A percentile compares a stretch with the other conserved stretches of the same genome.
These are phyloP conservation scores for Crassisporium funariophilum DNA, from an alignment of 768 basidiomycete species.

Conservation along the genomic window DNA sequence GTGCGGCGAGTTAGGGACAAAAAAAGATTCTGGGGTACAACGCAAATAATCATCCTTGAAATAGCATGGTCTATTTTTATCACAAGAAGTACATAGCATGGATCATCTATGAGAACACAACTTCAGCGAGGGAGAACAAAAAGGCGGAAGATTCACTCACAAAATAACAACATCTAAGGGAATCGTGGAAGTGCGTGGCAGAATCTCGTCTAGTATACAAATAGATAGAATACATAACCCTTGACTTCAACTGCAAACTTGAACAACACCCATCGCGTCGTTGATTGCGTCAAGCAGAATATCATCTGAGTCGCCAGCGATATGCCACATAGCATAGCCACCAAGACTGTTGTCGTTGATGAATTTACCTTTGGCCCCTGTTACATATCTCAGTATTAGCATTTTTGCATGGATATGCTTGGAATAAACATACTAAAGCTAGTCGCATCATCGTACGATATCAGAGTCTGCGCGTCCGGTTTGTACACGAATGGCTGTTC, in stretches of 20 bases:
- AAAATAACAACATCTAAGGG: too few relatives aligned
- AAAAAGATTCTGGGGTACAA: too few relatives aligned
- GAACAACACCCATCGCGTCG: constrained; percentile 36
- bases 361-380: constrained; percentile 59
- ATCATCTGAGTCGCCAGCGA: constrained; percentile 59
- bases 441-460: constrained; percentile 66
- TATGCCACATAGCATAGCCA: constrained; percentile 73
- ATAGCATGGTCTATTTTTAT: too few relatives aligned
- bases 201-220: neutral
- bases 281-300: constrained; percentile 60
- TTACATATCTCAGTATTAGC: constrained; percentile 4
- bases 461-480: constrained; percentile 49
- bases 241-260: constrained; percentile 14
- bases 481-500: constrained; percentile 70
- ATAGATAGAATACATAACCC: neutral
- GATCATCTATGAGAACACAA: too few relatives aligned
- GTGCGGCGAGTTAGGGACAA: too few relatives aligned
- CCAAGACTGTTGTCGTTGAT: constrained; percentile 53
- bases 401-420: neutral
- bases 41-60: too few relatives aligned
- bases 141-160: too few relatives aligned
- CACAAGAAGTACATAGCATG: too few relatives aligned
- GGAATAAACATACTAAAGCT: constrained; percentile 48
- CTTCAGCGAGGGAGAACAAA: too few relatives aligned
- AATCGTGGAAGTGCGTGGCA: neutral